Evolutionary conservation across 176 grass and related monocot species (phyloP).

Genomic region (Eragrostis curvula): DNA sequence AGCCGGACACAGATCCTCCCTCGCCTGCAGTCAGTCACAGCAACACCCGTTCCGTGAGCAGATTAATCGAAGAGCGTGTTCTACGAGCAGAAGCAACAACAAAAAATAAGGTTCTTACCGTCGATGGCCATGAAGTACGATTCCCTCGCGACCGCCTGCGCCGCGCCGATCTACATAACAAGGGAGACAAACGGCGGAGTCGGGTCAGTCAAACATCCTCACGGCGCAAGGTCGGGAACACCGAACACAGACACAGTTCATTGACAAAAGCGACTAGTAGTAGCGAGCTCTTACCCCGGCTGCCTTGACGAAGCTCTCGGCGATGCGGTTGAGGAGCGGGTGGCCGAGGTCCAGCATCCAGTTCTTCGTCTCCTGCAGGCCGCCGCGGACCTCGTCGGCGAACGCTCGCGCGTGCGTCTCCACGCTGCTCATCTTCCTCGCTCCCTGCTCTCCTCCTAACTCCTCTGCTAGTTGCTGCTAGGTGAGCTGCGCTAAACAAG

Average conservation of each 20-base stretch:
- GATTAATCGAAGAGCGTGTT: neutral
- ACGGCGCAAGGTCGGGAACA: neutral
- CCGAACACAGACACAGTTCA: too few relatives aligned
- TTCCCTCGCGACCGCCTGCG: slow-evolving; percentile 75
- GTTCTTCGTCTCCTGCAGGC: slow-evolving; percentile 54
- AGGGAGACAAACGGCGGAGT: neutral
- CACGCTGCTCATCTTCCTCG: slow-evolving; percentile 35
- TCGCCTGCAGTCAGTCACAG: slow-evolving; percentile 17
- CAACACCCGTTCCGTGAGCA: neutral
- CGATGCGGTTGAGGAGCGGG: slow-evolving; percentile 77
- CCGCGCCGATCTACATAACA: slow-evolving; percentile 66
- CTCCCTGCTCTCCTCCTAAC: neutral
- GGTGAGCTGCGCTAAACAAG: neutral
- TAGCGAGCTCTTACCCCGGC: slow-evolving; percentile 77
- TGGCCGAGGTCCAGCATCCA: slow-evolving; percentile 82
- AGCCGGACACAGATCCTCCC: slow-evolving; percentile 40
- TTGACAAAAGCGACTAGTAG: too few relatives aligned
- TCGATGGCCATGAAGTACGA: slow-evolving; percentile 73
- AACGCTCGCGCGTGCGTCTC: slow-evolving; percentile 61
- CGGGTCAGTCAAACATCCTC: neutral
- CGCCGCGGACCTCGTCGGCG: slow-evolving; percentile 64
- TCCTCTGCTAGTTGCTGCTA: neutral
- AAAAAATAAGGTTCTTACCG: slow-evolving; percentile 31
- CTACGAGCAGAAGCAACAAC: neutral
- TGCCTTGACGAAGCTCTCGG: slow-evolving; percentile 89